Evolutionary conservation across 179 eudicot genomes (phyloP).

Genomic region (Patellifolia procumbens): DNA sequence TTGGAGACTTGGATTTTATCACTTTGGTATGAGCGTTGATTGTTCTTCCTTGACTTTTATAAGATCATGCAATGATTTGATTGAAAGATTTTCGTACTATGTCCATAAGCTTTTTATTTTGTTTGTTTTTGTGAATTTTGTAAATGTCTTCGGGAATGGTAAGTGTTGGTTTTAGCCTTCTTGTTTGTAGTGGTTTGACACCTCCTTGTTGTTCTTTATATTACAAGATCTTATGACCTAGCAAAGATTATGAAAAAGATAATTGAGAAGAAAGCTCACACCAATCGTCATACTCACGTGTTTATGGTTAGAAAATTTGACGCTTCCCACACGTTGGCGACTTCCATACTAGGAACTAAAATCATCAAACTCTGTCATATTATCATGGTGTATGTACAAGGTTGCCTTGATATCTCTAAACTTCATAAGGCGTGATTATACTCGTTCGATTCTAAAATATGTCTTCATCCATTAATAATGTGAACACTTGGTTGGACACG

Average conservation of each 20-base stretch:
- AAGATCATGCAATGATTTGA: not conserved
- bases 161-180: not conserved
- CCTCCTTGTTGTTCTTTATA: not conserved
- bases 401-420: not conserved
- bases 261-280: not conserved
- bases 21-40: not conserved
- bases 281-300: too few species aligned
- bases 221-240: not conserved
- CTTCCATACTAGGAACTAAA: not conserved
- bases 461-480: not conserved
- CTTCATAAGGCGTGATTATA: not conserved
- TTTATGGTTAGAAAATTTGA: not conserved
- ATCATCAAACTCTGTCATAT: not conserved
- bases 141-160: not conserved
- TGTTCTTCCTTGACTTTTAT: not conserved
- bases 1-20: not conserved
- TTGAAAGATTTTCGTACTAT: too few species aligned
- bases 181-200: not conserved
- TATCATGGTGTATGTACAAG: not conserved
- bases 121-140: too few species aligned
- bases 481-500: too few species aligned
- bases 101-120: too few species aligned
- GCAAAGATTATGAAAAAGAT: not conserved
- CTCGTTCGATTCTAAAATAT: too few species aligned
- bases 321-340: not conserved